These are phyloP conservation scores for Fomitopsis schrenkii DNA, from an alignment of 1,284 basidiomycete species.

Conservation along the genomic window DNA sequence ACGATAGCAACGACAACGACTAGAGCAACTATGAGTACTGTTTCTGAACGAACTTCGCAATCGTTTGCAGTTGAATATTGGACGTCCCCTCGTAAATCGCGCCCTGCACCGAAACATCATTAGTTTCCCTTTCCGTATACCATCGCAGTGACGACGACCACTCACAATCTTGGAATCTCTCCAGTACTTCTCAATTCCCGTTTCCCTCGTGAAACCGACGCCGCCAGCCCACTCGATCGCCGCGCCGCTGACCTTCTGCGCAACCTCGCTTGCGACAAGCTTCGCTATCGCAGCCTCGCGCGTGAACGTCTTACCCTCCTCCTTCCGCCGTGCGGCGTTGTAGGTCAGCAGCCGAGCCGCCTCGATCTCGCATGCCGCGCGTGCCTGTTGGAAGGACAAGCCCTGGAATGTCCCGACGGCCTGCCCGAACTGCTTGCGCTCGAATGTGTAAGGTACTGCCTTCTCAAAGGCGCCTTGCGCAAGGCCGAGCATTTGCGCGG, in stretches of 20 bases:
- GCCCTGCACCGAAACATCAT: conserved; percentile 41
- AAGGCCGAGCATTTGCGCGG: conserved; percentile 94
- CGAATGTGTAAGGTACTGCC: conserved; percentile 89
- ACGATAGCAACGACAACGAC: not conserved
- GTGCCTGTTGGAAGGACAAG: conserved; percentile 93
- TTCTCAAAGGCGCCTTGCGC: conserved; percentile 97
- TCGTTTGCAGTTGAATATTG: conserved; percentile 96
- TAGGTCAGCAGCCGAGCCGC: conserved; percentile 92
- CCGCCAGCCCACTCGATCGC: conserved; percentile 99
- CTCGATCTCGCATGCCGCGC: conserved; percentile 88
- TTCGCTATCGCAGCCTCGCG: conserved; percentile 98
- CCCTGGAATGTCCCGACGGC: conserved; percentile 92
- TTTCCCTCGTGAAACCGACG: conserved; percentile 92
- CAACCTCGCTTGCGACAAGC: conserved; percentile 85
- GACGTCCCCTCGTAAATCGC: conserved; percentile 96
- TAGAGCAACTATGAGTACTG: conserved; percentile 47
- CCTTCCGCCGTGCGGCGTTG: conserved; percentile 92
- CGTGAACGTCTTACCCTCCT: conserved; percentile 84
- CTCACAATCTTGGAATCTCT: conserved; percentile 92
- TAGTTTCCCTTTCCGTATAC: not conserved
- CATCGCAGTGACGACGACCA: conserved; percentile 13
- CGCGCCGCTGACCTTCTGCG: conserved; percentile 81
- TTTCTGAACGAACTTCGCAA: conserved; percentile 88
- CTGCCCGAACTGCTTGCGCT: conserved; percentile 93
- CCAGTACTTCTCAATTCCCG: conserved; percentile 93